A percentile compares a stretch with the other conserved stretches of the same genome.
Evolutionary conservation across 257 asterid species (phyloP).

Genomic region (Paraleonurus japonicus): DNA sequence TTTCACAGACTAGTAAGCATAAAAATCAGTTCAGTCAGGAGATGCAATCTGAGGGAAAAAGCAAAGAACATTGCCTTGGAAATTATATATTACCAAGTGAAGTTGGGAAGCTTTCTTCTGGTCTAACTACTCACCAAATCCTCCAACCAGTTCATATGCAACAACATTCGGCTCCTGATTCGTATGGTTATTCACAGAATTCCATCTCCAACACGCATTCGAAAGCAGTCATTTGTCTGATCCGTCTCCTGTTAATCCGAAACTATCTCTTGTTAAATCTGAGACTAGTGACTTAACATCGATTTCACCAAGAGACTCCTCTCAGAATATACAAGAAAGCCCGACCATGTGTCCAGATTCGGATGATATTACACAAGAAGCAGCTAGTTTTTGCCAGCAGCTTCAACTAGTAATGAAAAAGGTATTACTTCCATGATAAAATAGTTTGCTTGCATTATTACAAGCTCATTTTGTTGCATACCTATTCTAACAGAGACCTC

Average conservation of each 20-base stretch:
- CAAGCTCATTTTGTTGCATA: conserved; percentile 4
- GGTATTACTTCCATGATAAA: conserved; percentile 39
- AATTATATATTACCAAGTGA: conserved; percentile 37
- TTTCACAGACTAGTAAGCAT: too few relatives aligned
- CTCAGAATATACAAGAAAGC: conserved; percentile 40
- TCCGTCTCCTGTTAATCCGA: conserved; percentile 32
- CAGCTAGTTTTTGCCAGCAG: conserved; percentile 63
- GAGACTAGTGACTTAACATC: conserved; percentile 39
- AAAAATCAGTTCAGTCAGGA: conserved; percentile 42
- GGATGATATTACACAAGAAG: conserved; percentile 55
- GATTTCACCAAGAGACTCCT: conserved; percentile 45
- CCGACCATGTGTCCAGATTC: conserved; percentile 37
- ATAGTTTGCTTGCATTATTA: background rate
- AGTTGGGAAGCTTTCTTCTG: conserved; percentile 38
- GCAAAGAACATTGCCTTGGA: conserved; percentile 33
- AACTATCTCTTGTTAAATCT: conserved; percentile 39
- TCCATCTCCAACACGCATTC: conserved; percentile 34
- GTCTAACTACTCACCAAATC: conserved; percentile 39
- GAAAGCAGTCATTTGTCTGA: conserved; percentile 42
- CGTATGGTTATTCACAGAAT: conserved; percentile 41
- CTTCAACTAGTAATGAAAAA: conserved; percentile 64
- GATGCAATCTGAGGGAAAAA: conserved; percentile 38
- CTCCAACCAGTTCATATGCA: conserved; percentile 33
- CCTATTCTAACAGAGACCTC: background rate
- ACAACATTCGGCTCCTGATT: conserved; percentile 31